Conservation (phyloP, 2,329 filamentous ascomycete species). For the Stachybotrys echinatus region DNA sequence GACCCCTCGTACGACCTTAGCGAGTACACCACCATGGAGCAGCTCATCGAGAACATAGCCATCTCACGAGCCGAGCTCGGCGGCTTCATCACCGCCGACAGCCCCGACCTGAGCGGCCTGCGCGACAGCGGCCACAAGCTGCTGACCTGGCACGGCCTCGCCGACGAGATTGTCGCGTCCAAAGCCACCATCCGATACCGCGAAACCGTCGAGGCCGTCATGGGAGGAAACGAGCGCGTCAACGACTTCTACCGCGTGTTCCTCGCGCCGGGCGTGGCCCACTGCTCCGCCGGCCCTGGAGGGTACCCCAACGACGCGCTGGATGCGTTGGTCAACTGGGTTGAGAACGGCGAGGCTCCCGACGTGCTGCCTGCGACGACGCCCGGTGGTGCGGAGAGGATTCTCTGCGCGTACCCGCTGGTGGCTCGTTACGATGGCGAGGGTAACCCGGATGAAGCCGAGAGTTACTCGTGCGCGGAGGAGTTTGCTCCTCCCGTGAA, state of each 20-base stretch:
- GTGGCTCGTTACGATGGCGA: not conserved
- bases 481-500: not conserved
- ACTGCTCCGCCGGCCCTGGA: constrained; percentile 28
- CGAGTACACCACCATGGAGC: not conserved
- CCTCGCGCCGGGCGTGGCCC: constrained; percentile 43
- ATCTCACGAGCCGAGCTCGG: not conserved
- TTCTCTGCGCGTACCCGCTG: not conserved
- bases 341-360: constrained; percentile 21
- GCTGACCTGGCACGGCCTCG: constrained; percentile 34
- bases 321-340: constrained; percentile 29
- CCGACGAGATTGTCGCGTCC: constrained; percentile 29
- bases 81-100: constrained; percentile 12
- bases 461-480: not conserved
- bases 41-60: constrained; percentile 40
- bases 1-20: not conserved
- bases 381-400: not conserved
- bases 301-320: constrained; percentile 1
- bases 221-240: constrained; percentile 25
- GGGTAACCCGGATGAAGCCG: not conserved
- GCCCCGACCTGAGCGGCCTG: constrained; percentile 22
- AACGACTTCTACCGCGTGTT: constrained; percentile 47
- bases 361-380: not conserved
- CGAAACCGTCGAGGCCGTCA: constrained; percentile 23
- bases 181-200: constrained; percentile 26
- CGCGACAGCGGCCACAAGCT: constrained; percentile 31